These are phyloP conservation scores for Metarhizium album DNA, from an alignment of 2,329 filamentous ascomycete genomes.

Conservation along the genomic window DNA sequence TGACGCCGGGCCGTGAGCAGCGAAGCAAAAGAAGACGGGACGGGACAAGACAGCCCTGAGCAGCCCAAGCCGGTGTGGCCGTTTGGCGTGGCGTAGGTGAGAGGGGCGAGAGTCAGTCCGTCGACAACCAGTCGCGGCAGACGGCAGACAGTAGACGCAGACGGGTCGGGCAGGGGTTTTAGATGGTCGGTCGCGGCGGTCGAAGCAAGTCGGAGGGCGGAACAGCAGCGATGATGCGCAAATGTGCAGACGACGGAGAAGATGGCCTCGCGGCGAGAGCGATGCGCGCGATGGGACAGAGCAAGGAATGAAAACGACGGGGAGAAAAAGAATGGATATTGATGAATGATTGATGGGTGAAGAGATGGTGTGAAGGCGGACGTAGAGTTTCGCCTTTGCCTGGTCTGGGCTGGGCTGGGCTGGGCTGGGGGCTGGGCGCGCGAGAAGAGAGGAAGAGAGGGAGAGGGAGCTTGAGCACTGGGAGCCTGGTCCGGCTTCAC, in stretches of 20 bases:
- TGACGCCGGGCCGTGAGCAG: neutral
- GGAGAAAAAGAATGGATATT: slow-evolving; percentile 3
- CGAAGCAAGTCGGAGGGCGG: slow-evolving; percentile 5
- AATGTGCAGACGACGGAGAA: slow-evolving; percentile 1
- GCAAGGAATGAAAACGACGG: neutral
- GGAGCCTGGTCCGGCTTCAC: neutral
- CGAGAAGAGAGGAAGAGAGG: slow-evolving; percentile 1
- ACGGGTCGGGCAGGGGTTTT: slow-evolving; percentile 2
- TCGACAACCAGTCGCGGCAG: slow-evolving; percentile 6
- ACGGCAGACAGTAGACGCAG: neutral
- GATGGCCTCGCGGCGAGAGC: neutral
- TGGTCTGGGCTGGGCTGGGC: neutral
- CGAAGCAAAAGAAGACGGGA: neutral
- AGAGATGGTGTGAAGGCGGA: slow-evolving; percentile 7
- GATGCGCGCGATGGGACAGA: slow-evolving; percentile 3
- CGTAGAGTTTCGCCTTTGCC: slow-evolving; percentile 5
- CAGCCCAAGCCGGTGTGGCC: slow-evolving; percentile 22
- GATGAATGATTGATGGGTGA: slow-evolving; percentile 8
- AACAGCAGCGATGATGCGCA: slow-evolving; percentile 5
- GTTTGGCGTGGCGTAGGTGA: slow-evolving; percentile 14
- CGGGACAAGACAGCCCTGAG: neutral
- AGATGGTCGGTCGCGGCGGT: slow-evolving; percentile 5
- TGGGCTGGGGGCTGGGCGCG: slow-evolving; percentile 11
- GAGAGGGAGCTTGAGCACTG: too few species aligned
- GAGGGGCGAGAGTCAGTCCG: slow-evolving; percentile 10